Conservation (phyloP, 2,329 filamentous ascomycete genomes). For the Conoideocrella luteorostrata region DNA sequence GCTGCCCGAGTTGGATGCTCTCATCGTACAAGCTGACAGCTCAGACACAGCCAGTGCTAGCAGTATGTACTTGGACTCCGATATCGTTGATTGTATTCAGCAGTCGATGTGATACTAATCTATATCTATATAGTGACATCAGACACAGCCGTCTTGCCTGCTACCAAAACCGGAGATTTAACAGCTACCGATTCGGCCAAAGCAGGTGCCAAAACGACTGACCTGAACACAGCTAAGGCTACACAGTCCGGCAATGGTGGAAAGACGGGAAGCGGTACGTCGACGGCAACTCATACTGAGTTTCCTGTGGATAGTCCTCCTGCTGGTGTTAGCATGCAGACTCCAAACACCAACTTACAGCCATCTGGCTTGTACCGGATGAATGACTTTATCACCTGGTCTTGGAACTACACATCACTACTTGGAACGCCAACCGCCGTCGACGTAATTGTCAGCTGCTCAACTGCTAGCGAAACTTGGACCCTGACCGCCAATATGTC, state of each 20-base stretch:
- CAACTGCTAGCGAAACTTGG: conserved; percentile 44
- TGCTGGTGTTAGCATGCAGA: conserved; percentile 47
- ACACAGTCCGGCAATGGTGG: conserved; percentile 13
- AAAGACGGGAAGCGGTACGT: conserved; percentile 17
- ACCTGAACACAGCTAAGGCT: conserved; percentile 34
- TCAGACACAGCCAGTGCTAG: conserved; percentile 8
- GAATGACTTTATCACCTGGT: conserved; percentile 52
- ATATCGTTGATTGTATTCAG: not conserved
- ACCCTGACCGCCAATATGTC: conserved; percentile 60
- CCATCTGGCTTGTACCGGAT: conserved; percentile 52
- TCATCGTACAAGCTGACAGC: conserved; percentile 45
- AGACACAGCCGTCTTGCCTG: not conserved
- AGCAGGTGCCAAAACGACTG: conserved; percentile 24
- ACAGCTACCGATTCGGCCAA: not conserved
- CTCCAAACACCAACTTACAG: conserved; percentile 38
- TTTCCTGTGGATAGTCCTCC: conserved; percentile 41
- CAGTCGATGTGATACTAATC: not conserved
- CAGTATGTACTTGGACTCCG: conserved; percentile 7
- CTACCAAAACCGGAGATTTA: conserved; percentile 10
- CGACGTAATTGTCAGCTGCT: conserved; percentile 53
- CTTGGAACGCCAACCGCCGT: conserved; percentile 52
- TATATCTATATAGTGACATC: conserved; percentile 3
- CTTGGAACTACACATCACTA: conserved; percentile 61
- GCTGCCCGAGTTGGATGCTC: conserved; percentile 45
- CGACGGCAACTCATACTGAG: conserved; percentile 27